Conservation (phyloP, 2,329 filamentous ascomycete species). For the Fusarium subtropicale region DNA sequence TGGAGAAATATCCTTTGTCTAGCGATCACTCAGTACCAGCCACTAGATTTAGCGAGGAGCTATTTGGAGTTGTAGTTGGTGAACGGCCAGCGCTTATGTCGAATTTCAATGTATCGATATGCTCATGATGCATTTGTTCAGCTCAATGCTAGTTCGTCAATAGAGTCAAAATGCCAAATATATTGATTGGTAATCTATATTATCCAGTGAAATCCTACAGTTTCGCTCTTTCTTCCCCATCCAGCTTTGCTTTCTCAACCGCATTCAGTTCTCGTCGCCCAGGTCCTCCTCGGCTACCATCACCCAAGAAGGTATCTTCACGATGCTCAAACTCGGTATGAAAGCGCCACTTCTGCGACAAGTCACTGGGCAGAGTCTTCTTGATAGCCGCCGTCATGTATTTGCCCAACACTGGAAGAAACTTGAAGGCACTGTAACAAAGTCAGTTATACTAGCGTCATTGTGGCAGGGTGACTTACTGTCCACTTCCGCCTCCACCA, state of each 20-base stretch:
- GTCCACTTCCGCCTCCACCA: conserved; percentile 36
- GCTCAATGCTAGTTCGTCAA: neutral
- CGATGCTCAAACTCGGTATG: conserved; percentile 27
- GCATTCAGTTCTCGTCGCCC: conserved; percentile 15
- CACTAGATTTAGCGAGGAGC: conserved; percentile 20
- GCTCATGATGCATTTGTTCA: accelerated
- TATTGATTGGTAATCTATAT: neutral
- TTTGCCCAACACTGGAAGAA: conserved; percentile 34
- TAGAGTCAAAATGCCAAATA: too few relatives aligned
- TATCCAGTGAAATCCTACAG: neutral
- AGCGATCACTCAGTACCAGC: conserved; percentile 11
- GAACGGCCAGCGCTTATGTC: neutral
- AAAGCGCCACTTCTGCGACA: conserved; percentile 35
- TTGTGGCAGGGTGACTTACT: conserved; percentile 3
- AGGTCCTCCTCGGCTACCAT: conserved; percentile 37
- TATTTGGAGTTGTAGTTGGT: conserved; percentile 2
- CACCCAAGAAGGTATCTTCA: conserved; percentile 27
- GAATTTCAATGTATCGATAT: neutral
- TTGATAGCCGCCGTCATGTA: conserved; percentile 21
- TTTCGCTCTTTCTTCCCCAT: conserved; percentile 1
- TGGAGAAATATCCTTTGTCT: conserved; percentile 21
- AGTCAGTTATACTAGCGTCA: accelerated
- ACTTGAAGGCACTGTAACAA: conserved; percentile 32
- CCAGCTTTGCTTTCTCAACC: conserved; percentile 13
- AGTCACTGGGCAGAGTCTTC: conserved; percentile 3